Percentiles rank a stretch among this genome's conserved stretches.
These are phyloP conservation scores for Coprinopsis cinerea DNA, from an alignment of 768 basidiomycete genomes.

Conservation along the genomic window DNA sequence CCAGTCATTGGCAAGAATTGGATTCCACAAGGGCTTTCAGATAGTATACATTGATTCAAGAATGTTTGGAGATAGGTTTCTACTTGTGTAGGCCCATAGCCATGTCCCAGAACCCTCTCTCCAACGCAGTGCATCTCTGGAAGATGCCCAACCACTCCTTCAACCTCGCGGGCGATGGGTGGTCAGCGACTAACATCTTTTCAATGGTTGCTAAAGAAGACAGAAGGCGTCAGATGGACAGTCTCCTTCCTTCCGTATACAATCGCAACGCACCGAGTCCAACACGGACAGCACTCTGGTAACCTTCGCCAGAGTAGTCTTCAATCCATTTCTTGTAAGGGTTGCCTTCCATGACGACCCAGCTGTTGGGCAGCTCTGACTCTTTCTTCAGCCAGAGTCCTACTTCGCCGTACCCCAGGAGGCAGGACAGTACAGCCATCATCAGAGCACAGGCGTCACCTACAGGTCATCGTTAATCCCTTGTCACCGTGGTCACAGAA, in stretches of 20 bases:
- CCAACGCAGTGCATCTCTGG: constrained; percentile 69
- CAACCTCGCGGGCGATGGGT: constrained; percentile 55
- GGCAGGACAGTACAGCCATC: constrained; percentile 81
- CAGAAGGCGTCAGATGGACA: background rate
- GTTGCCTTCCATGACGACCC: constrained; percentile 61
- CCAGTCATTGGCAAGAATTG: too few species aligned
- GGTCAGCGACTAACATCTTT: constrained; percentile 47
- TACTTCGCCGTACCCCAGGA: constrained; percentile 90
- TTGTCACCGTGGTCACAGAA: background rate
- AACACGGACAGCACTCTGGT: constrained; percentile 63
- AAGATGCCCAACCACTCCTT: constrained; percentile 68
- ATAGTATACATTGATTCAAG: too few species aligned
- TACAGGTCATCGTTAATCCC: constrained; percentile 14
- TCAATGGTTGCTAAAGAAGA: constrained; percentile 64
- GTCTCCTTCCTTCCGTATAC: background rate
- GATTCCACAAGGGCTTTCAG: too few species aligned
- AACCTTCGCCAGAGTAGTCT: constrained; percentile 69
- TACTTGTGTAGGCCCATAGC: constrained; percentile 29
- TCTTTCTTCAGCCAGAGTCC: constrained; percentile 76
- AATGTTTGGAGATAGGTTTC: too few species aligned
- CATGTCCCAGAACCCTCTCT: constrained; percentile 85
- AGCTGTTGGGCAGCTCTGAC: constrained; percentile 37
- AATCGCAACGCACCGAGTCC: constrained; percentile 68
- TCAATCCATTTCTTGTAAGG: constrained; percentile 73
- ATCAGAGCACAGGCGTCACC: constrained; percentile 68